Base-by-base conservation (phyloP, 345 rosid species). In the Lenwebbia sp. region DNA sequence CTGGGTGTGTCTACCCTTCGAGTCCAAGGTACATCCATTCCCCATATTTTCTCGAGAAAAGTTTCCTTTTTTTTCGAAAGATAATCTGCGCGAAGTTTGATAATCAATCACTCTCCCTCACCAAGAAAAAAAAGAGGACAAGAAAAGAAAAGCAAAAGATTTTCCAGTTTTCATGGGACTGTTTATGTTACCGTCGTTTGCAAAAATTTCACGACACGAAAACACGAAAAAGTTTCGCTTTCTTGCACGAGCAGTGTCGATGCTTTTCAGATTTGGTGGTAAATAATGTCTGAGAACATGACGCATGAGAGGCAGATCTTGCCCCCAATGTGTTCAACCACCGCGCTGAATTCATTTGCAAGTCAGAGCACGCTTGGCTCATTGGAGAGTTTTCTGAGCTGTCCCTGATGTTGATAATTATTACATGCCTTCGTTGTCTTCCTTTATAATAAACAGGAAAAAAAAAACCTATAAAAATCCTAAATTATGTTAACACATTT, bases 1-100 rank as follows among this genome's bases (percentile, higher is more conserved):
- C 91, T 86, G 91, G 92, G 19, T 94, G 97, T 50, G 81, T 51
- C 21, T 87, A 84, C 57, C 82, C 83, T 40, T 44, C 88, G 56
- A 87, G 88, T 56, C 57, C 88, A 76, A 87, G 86, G 88, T 84
- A 83, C 47, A 65, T 84, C 57, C 49, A n/a, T 51, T 74, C 23
- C 54, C 52, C 70, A 10, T 54, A 15, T 58, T 65, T 25, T n/a
- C 40, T 17, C 25, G 5, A 26, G 30, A 44, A 62, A 56, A 25
- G 54, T 55, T 86, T 26, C 13, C 22, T 13, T 86, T 49, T 49
- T 10, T 1, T 49, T 49, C 10, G 49, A 47, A 47, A 33, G 33
- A 17, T 55, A 37, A 12, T 47, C 23, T 40, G 41, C 65, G 7
- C 41, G 37, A 15, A 37, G 84, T 52, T 13, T 83, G 56, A 51